Base-by-base conservation (phyloP, 225 moss, liverwort and hornwort genomes). In the Marchantia paleacea region DNA sequence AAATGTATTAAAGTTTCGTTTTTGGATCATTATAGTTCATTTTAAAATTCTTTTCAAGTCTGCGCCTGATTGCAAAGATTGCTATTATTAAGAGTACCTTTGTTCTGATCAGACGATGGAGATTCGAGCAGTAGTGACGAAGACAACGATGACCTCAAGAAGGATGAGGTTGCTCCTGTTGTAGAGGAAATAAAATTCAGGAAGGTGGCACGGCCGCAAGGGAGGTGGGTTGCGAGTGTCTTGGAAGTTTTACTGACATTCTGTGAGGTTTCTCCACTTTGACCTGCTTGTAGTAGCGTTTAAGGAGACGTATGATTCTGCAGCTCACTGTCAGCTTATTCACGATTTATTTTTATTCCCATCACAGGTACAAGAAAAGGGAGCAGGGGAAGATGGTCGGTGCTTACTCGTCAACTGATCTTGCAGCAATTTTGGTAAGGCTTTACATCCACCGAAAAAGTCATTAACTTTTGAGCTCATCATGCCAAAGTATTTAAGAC, bases 171-270 rank as follows among this genome's bases (percentile, higher is more conserved):
- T 51, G 49, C 78, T 7, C 24, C 78, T 30, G 81, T 85, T 80
- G 90, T 81, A 69, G 83, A 74, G 55, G 68, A 70, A 79, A 68
- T 85, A n/a, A 81, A 84, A 73, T 66, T 18, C 0, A 78, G 52
- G 62, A 97, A 93, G 82, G 75, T 88, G 29, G 77, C 92, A 47
- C 91, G 94, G 50, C 96, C 96, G 50, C 96, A 96, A 87, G 94
- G 94, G 60, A 92, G 94, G 94, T 94, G 12, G 30, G 90, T 84
- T 39, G 39, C 39, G 39, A 39, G 2, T 39, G 39, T 39, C 3
- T 39, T 39, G 2, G 64, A 15, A 22, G 49, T 19, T 73, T 13
- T 9, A 57, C 57, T 19, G 39, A 2, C 39, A 39, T 39, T 39
- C 39, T 39, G 39, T 39, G 39, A 39, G 39, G 39, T 57, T 57